phyloP scores from a whole-genome alignment of 139 green algal genomes.

The Deuterostichococcus epilithicus region DNA sequence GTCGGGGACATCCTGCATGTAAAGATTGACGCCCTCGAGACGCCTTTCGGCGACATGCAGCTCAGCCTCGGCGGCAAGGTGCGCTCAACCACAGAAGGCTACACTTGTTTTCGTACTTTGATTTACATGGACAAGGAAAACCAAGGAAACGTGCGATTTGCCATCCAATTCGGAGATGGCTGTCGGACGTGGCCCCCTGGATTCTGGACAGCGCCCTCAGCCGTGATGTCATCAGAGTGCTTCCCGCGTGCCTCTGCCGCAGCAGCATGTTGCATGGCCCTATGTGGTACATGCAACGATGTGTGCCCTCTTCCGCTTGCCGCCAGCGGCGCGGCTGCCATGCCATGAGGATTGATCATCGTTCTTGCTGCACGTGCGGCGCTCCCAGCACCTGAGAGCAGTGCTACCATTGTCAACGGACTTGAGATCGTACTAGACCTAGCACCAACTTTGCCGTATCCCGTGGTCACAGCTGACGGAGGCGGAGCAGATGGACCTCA shows the following conservation, averaged over 20 bases:
- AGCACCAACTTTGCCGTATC: no score
- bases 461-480: not conserved
- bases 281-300: no score
- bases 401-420: no score
- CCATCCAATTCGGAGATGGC: not conserved
- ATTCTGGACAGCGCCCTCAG: not conserved
- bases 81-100: not conserved
- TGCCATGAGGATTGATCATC: no score
- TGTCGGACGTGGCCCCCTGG: not conserved
- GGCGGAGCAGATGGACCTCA: not conserved
- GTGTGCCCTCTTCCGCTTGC: no score
- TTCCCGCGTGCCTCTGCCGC: no score
- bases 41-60: constrained; percentile 33
- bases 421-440: not conserved
- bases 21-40: constrained; percentile 22
- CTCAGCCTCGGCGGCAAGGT: constrained; percentile 17
- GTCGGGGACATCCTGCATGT: constrained; percentile 35
- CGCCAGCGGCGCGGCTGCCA: no score
- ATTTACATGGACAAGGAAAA: constrained; percentile 5
- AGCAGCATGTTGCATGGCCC: no score
- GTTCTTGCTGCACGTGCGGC: not conserved
- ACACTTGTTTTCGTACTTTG: no score
- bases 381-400: not conserved
- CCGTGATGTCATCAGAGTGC: not conserved
- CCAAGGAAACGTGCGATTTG: not conserved